These are phyloP conservation scores for Entomophthora muscae DNA, from an alignment of 371 early-diverging fungal genomes.

Conservation along the genomic window DNA sequence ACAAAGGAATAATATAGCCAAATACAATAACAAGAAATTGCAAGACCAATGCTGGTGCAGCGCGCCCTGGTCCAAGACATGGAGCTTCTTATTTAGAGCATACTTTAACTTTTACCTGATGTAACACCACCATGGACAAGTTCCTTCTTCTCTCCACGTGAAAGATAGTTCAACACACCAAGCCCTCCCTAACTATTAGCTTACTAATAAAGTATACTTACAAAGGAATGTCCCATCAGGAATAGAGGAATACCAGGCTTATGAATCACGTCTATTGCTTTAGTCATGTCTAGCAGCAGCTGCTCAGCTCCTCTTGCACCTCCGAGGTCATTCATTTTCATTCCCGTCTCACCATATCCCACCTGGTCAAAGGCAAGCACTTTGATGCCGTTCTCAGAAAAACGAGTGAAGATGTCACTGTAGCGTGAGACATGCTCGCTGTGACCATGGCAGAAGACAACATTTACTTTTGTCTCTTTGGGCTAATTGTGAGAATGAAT, in stretches of 20 bases:
- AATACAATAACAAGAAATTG: not conserved
- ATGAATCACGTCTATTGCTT: slow-evolving; percentile 22
- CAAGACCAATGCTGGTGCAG: not conserved
- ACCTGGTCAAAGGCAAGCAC: slow-evolving; percentile 39
- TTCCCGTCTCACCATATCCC: slow-evolving; percentile 40
- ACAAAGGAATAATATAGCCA: not conserved
- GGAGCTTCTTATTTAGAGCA: not conserved
- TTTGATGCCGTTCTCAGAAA: slow-evolving; percentile 31
- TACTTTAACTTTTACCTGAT: slow-evolving; percentile 12
- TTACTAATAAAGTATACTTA: slow-evolving; percentile 15
- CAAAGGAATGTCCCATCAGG: slow-evolving; percentile 45
- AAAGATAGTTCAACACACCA: slow-evolving; percentile 28
- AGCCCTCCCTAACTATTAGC: slow-evolving; percentile 33
- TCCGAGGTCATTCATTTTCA: slow-evolving; percentile 26
- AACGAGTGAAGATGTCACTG: slow-evolving; percentile 25
- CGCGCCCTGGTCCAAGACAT: not conserved
- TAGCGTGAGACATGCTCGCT: slow-evolving; percentile 43
- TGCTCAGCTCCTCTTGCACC: slow-evolving; percentile 26
- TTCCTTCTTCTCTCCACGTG: slow-evolving; percentile 15
- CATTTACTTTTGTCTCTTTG: too few relatives aligned
- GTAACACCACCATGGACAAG: slow-evolving; percentile 27
- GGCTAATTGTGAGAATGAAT: too few relatives aligned
- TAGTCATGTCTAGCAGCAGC: slow-evolving; percentile 27
- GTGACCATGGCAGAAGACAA: slow-evolving; percentile 45
- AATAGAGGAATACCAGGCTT: slow-evolving; percentile 25